Base-by-base conservation (phyloP, 345 rosid genomes). In the Boechera stricta region DNA sequence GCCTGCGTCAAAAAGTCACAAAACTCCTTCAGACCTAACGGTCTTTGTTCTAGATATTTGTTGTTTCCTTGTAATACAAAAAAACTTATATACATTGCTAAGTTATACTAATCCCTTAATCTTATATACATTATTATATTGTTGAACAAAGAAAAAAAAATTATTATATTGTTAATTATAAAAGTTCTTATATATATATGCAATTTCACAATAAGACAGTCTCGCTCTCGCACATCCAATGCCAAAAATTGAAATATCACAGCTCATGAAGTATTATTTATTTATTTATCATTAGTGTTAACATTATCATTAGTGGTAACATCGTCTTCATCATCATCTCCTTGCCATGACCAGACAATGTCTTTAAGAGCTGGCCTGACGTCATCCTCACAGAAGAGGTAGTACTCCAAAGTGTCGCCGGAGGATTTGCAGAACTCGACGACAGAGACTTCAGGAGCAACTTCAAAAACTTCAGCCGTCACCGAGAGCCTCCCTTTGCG, bases 341-440 rank as follows among this genome's bases (percentile, higher is more conserved):
- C 98, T 82, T 88, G 96, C 98, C 98, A 93, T 10, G 88, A 84
- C 96, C 97, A 93, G 3, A 89, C 97, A 5, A 93, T 86, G 72
- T 90, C 94, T 48, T 81, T 84, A 76, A 93, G 83, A n/a, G 92
- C 91, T 21, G 89, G 88, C 84, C 97, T 85, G 0, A 87, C 84
- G 7, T 84, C 90, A 59, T 91, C 96, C 47, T 86, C 90, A 15
- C 86, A 88, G 52, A 87, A 89, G 78, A 77, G 71, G 0, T 67
- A 70, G 44, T 88, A 83, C 87, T 89, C 86, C 68, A 89, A 59
- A 2, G 91, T 82, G 38, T 87, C 92, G 7, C 92, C 88, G 7
- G 88, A 67, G 3, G 88, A 73, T 77, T 93, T 91, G 3, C 85
- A 87, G 53, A 91, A 78, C 72, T 90, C 90, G 11, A 91, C 96